A percentile compares a stretch with the other conserved stretches of the same genome.
These are phyloP conservation scores for Globisporangium middletonii DNA, from an alignment of 352 stramenopile genomes.

Conservation along the genomic window DNA sequence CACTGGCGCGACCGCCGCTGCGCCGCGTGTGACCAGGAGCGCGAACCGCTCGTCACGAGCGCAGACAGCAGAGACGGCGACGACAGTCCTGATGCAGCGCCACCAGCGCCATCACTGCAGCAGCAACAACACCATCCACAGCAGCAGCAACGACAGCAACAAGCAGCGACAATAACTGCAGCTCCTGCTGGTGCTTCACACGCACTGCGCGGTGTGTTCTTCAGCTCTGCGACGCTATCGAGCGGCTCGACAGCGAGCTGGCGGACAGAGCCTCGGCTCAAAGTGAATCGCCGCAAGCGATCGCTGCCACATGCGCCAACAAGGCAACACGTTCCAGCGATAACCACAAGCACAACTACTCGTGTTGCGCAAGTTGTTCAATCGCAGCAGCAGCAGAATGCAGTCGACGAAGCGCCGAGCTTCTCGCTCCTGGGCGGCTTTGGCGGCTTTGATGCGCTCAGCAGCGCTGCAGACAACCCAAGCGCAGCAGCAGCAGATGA, in stretches of 20 bases:
- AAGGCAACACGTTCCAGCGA: not conserved
- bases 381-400: not conserved
- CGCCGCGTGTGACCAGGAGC: constrained; percentile 42
- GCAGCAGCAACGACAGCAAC: not conserved
- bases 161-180: not conserved
- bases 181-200: not conserved
- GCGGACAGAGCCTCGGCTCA: constrained; percentile 27
- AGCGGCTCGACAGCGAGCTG: constrained; percentile 8
- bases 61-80: constrained; percentile 1
- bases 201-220: constrained; percentile 30
- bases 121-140: not conserved
- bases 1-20: constrained; percentile 34
- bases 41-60: constrained; percentile 10
- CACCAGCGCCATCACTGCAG: not conserved
- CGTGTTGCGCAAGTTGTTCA: not conserved
- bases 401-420: constrained; percentile 8
- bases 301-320: not conserved
- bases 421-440: constrained; percentile 9
- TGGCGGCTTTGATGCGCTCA: not conserved
- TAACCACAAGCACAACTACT: not conserved
- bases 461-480: not conserved
- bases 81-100: not conserved
- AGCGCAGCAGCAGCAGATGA: constrained; percentile 9
- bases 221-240: constrained; percentile 18
- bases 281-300: constrained; percentile 23